These are phyloP conservation scores for Plasmodium berghei DNA, from an alignment of 169 alveolate genomes.

Conservation along the genomic window DNA sequence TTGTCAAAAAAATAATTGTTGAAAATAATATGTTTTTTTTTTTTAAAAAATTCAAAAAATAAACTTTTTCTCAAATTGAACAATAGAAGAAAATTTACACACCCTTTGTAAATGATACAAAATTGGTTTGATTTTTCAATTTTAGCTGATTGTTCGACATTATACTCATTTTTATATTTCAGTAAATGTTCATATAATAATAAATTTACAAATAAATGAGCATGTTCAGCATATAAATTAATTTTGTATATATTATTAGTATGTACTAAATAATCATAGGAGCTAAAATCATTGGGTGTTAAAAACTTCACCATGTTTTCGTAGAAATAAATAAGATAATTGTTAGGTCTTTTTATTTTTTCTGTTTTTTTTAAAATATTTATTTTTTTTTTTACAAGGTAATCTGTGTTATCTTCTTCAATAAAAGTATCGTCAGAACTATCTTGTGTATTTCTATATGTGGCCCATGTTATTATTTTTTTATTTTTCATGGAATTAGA, in stretches of 20 bases:
- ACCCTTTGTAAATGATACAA: slow-evolving; percentile 26
- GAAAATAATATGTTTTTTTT: slow-evolving; percentile 19
- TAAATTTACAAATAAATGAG: slow-evolving; percentile 16
- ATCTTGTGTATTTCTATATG: neutral
- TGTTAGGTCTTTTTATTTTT: neutral
- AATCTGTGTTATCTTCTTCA: neutral
- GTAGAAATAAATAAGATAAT: neutral
- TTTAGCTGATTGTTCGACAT: neutral
- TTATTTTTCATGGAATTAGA: neutral
- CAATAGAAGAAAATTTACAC: neutral
- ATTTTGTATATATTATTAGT: slow-evolving; percentile 30
- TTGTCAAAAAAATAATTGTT: slow-evolving; percentile 26
- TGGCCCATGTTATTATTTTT: neutral
- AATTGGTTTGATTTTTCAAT: slow-evolving; percentile 1
- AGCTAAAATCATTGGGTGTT: slow-evolving; percentile 10
- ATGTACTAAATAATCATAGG: slow-evolving; percentile 14
- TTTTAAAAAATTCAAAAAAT: slow-evolving; percentile 11
- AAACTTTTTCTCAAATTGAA: slow-evolving; percentile 41
- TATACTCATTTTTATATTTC: neutral
- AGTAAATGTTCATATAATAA: slow-evolving; percentile 30
- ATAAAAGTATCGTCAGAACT: no score
- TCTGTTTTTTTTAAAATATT: slow-evolving; percentile 8
- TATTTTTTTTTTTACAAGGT: neutral
- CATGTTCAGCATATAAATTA: neutral
- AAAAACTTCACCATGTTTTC: slow-evolving; percentile 7